phyloP scores from a whole-genome alignment of 345 rosid genomes.

The Salix suchowensis region DNA sequence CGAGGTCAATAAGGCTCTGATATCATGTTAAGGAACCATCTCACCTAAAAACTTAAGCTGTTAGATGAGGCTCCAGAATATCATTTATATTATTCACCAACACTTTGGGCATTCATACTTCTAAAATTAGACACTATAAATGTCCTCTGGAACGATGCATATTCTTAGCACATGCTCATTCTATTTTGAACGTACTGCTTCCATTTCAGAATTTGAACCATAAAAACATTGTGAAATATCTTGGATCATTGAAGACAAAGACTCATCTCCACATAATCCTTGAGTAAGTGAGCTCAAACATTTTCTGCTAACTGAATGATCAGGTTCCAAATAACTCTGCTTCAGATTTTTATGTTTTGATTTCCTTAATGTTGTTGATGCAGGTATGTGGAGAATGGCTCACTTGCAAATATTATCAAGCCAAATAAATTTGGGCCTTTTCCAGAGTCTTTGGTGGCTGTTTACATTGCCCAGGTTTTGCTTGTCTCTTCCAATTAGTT shows the following conservation, averaged over 20 bases:
- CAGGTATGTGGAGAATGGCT: conserved; percentile 98
- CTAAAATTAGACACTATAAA: background rate
- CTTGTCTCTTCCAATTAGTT: conserved; percentile 16
- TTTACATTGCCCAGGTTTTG: conserved; percentile 95
- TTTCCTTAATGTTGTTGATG: conserved; percentile 18
- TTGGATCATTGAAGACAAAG: conserved; percentile 90
- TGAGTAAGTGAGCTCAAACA: conserved; percentile 62
- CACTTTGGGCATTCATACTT: background rate
- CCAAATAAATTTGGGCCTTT: conserved; percentile 99
- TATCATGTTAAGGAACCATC: too few species aligned
- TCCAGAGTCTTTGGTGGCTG: conserved; percentile 94
- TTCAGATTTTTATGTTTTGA: conserved; percentile 6
- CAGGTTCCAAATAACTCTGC: conserved; percentile 1
- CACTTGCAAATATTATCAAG: conserved; percentile 95
- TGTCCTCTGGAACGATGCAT: background rate
- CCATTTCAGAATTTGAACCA: conserved; percentile 83
- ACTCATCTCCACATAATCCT: conserved; percentile 94
- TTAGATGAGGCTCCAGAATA: too few species aligned
- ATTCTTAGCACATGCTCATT: conserved; percentile 9
- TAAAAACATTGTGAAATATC: conserved; percentile 96
- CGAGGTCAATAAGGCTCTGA: too few species aligned
- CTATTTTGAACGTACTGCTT: conserved; percentile 10
- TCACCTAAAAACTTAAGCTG: too few species aligned
- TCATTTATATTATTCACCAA: too few species aligned
- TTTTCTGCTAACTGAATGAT: background rate